Conservation (phyloP, 495 filamentous ascomycete genomes). For the Apiosordaria backusii region DNA sequence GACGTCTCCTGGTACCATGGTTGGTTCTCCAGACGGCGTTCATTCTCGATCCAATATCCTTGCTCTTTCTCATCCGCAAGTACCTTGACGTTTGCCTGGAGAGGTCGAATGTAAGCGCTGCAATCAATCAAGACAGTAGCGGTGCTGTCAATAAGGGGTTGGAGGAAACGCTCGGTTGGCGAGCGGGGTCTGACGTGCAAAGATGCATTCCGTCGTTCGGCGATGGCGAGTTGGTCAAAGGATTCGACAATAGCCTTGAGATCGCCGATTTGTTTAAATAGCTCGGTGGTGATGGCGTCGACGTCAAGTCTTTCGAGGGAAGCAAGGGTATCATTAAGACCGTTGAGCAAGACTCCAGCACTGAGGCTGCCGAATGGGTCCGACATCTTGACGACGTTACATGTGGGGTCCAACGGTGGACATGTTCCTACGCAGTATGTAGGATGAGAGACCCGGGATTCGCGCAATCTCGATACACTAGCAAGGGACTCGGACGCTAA, state of each 20-base stretch:
- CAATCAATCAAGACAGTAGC: background rate
- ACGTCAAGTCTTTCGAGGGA: background rate
- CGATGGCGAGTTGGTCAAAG: constrained; percentile 6
- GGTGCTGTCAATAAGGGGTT: background rate
- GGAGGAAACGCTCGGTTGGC: background rate
- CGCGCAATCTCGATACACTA: too few relatives aligned
- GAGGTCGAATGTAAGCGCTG: background rate
- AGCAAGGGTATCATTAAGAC: background rate
- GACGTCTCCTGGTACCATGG: constrained; percentile 6
- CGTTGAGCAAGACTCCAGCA: background rate
- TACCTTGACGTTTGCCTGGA: background rate
- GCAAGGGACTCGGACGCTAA: too few relatives aligned
- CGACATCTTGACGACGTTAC: background rate
- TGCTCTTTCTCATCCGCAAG: background rate
- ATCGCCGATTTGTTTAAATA: constrained; percentile 10
- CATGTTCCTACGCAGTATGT: background rate
- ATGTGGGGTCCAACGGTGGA: background rate
- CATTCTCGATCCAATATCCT: background rate
- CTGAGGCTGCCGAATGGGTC: background rate
- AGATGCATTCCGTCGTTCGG: background rate
- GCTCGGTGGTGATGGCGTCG: background rate
- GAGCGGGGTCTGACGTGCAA: background rate
- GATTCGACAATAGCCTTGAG: background rate
- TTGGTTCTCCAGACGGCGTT: background rate
- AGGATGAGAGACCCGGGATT: too few relatives aligned